phyloP scores from a whole-genome alignment of 148 eudicot genomes.

The Spergularia bocconei region DNA sequence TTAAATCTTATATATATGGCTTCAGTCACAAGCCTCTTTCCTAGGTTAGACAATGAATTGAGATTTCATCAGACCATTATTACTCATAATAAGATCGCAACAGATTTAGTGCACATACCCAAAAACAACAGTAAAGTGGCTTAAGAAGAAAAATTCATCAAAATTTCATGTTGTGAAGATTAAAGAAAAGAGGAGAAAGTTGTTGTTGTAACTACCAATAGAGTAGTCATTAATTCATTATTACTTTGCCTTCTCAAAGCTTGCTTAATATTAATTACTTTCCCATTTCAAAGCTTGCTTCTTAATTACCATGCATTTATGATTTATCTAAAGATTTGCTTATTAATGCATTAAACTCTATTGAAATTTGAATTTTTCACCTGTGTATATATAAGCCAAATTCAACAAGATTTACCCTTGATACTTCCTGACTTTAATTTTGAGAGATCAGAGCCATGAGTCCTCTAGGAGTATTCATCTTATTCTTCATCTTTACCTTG shows the following conservation, averaged over 20 bases:
- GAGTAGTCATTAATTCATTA: neutral
- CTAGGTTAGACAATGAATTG: too few species aligned
- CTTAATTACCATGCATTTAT: neutral
- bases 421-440: too few species aligned
- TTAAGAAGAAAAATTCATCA: neutral
- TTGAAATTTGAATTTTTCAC: too few species aligned
- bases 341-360: neutral
- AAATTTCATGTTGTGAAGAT: neutral
- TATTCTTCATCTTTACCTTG: constrained; percentile 8
- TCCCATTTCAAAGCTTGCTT: constrained; percentile 2
- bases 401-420: neutral
- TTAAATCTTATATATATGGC: too few species aligned
- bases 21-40: too few species aligned
- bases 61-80: too few species aligned
- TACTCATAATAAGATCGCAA: too few species aligned
- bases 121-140: neutral
- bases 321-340: neutral
- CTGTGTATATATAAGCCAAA: neutral
- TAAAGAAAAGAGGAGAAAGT: neutral
- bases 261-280: neutral
- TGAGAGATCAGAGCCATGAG: constrained; percentile 1
- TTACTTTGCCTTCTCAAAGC: neutral
- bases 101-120: too few species aligned
- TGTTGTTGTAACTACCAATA: neutral
- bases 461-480: neutral